Conservation (phyloP, 352 stramenopile genomes). For the Phytophthora sp. region DNA sequence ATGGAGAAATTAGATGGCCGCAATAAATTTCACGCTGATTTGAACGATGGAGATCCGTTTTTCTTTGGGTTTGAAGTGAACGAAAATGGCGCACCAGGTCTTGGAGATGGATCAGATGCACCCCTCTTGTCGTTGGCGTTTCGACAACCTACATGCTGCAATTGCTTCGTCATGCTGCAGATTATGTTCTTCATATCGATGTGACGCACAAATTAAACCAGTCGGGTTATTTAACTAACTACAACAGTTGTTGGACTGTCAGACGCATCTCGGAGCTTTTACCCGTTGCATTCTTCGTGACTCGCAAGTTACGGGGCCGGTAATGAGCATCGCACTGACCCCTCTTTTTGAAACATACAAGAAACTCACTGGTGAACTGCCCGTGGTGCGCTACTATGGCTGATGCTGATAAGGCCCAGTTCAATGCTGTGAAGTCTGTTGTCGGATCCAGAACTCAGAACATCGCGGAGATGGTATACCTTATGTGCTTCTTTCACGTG, state of each 20-base stretch:
- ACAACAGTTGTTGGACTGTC: background rate
- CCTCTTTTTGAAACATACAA: no score
- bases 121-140: slow-evolving; percentile 3
- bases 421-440: no score
- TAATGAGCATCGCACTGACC: no score
- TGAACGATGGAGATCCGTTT: background rate
- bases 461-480: no score
- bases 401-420: no score
- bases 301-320: no score
- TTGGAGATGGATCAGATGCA: slow-evolving; percentile 3
- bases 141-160: slow-evolving; percentile 3
- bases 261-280: no score
- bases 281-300: no score
- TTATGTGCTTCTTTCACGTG: no score
- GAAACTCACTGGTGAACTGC: no score
- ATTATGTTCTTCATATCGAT: slow-evolving; percentile 8
- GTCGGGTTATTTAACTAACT: slow-evolving; percentile 7
- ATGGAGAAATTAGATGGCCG: background rate
- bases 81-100: background rate
- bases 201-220: slow-evolving; percentile 13
- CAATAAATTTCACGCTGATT: background rate
- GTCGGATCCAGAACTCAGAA: no score
- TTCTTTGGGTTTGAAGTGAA: background rate
- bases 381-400: no score
- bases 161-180: background rate